Evolutionary conservation across 257 asterid genomes (phyloP).

Genomic region (Plectranthus barbatus): DNA sequence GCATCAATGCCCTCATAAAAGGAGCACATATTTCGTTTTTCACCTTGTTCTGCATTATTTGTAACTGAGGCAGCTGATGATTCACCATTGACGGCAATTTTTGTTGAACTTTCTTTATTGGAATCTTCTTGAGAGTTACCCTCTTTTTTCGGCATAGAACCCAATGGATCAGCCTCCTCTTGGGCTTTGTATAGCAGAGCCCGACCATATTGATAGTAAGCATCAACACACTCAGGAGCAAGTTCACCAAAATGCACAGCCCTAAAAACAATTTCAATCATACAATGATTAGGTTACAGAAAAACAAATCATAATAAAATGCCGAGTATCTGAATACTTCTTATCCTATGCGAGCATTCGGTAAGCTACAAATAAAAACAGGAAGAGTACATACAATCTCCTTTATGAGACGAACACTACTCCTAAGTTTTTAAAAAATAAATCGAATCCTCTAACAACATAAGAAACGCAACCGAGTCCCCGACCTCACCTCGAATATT

Average conservation of each 20-base stretch:
- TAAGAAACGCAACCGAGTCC: neutral
- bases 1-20: neutral
- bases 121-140: slow-evolving; percentile 45
- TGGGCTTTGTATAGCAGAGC: slow-evolving; percentile 71
- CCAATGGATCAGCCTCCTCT: slow-evolving; percentile 91
- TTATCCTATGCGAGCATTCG: neutral
- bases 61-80: slow-evolving; percentile 55
- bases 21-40: slow-evolving; percentile 27
- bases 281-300: neutral
- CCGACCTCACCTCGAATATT: neutral
- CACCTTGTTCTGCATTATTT: slow-evolving; percentile 34
- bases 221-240: slow-evolving; percentile 70
- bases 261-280: slow-evolving; percentile 29
- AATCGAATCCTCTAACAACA: neutral
- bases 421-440: neutral
- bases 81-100: slow-evolving; percentile 41
- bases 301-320: neutral
- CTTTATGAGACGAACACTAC: neutral
- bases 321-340: neutral
- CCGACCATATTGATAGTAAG: slow-evolving; percentile 69
- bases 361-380: neutral
- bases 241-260: slow-evolving; percentile 81
- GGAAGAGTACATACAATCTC: neutral
- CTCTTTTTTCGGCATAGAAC: slow-evolving; percentile 64
- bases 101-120: slow-evolving; percentile 40